Evolutionary conservation across 331 rosid genomes (phyloP).

Genomic region (Malus hybrid): DNA sequence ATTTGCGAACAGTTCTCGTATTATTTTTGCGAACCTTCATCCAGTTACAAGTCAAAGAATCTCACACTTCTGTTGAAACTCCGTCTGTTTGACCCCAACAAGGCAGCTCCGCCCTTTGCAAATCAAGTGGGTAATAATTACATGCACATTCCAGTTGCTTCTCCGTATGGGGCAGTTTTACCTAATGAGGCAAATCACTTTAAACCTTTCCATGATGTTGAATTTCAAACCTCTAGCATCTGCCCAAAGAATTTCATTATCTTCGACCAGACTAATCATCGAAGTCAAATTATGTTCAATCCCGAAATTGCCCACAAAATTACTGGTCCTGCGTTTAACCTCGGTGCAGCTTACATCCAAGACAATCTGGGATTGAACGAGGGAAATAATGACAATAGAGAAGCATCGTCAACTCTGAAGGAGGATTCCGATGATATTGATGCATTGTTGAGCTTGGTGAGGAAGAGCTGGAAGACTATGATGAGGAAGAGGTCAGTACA

Average conservation of each 20-base stretch:
- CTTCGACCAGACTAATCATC: constrained; percentile 72
- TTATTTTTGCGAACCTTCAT: constrained; percentile 31
- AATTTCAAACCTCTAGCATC: constrained; percentile 67
- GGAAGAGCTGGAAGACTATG: constrained; percentile 23
- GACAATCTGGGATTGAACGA: constrained; percentile 34
- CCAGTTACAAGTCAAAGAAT: constrained; percentile 36
- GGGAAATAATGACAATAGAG: constrained; percentile 32
- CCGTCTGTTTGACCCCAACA: constrained; percentile 39
- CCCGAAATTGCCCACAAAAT: constrained; percentile 67
- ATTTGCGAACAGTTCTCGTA: constrained; percentile 30
- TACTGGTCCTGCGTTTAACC: constrained; percentile 40
- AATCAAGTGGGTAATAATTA: constrained; percentile 41
- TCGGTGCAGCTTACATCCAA: constrained; percentile 34
- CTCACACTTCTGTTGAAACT: constrained; percentile 28
- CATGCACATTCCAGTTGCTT: constrained; percentile 50
- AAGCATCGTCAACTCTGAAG: constrained; percentile 45
- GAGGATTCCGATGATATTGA: constrained; percentile 77
- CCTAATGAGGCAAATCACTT: constrained; percentile 29
- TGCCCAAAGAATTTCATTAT: constrained; percentile 84
- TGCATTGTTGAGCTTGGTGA: constrained; percentile 79
- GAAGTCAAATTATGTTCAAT: constrained; percentile 69
- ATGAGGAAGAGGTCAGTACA: no score
- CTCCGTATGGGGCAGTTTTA: constrained; percentile 41
- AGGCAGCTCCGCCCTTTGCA: constrained; percentile 37
- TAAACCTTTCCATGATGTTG: constrained; percentile 56